Evolutionary conservation across 1,284 basidiomycete genomes (phyloP).

Genomic region (Porodaedalea pini): DNA sequence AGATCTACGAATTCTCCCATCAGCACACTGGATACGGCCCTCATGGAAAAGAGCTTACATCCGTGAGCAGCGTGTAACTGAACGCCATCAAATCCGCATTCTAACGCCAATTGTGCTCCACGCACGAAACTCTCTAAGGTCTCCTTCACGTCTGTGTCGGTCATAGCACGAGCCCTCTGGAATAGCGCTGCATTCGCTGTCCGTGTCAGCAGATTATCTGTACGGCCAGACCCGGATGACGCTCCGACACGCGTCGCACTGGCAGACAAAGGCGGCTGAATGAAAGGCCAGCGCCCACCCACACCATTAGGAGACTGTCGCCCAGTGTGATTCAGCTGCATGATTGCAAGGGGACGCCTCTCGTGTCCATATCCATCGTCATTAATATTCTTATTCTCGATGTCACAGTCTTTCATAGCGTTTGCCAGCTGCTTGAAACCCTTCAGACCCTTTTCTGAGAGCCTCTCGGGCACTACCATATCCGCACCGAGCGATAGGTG

Average conservation of each 20-base stretch:
- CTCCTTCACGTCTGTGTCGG: conserved; percentile 53
- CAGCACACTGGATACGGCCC: neutral
- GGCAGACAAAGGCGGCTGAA: conserved; percentile 64
- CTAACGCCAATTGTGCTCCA: conserved; percentile 63
- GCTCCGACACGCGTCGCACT: conserved; percentile 60
- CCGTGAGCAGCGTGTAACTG: conserved; percentile 90
- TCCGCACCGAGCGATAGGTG: conserved; percentile 85
- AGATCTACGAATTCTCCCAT: conserved; percentile 51
- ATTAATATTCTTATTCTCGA: neutral
- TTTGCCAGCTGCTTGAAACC: conserved; percentile 53
- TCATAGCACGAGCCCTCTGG: conserved; percentile 62
- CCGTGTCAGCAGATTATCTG: conserved; percentile 35
- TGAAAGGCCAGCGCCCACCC: conserved; percentile 60
- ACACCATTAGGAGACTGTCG: conserved; percentile 78
- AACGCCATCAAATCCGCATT: conserved; percentile 85
- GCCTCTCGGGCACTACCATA: conserved; percentile 53
- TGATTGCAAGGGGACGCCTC: conserved; percentile 48
- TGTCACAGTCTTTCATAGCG: conserved; percentile 39
- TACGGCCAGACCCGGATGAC: conserved; percentile 25
- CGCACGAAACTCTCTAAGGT: conserved; percentile 67
- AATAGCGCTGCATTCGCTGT: conserved; percentile 55
- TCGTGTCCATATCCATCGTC: neutral
- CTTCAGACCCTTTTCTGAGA: conserved; percentile 40
- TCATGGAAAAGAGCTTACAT: conserved; percentile 46
- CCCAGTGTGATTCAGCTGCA: conserved; percentile 87